These are phyloP conservation scores for Ophiobolus disseminans DNA, from an alignment of 2,329 filamentous ascomycete species.

Conservation along the genomic window DNA sequence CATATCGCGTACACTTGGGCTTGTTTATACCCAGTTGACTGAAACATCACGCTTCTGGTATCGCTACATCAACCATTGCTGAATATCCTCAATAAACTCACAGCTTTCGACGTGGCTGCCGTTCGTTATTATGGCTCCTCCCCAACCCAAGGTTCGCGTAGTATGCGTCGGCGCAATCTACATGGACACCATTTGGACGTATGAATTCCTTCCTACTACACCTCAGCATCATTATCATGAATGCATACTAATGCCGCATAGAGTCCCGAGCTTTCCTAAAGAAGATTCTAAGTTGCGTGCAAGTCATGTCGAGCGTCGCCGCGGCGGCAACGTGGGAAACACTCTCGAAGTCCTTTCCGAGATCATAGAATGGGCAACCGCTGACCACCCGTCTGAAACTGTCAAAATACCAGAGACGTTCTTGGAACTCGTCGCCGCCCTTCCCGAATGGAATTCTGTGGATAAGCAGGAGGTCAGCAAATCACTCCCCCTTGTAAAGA, in stretches of 20 bases:
- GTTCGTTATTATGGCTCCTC: no score
- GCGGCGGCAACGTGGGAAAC: slow-evolving; percentile 78
- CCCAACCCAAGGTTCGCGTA: no score
- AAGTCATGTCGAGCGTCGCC: slow-evolving; percentile 62
- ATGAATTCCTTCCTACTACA: slow-evolving; percentile 37
- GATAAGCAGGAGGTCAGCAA: slow-evolving; percentile 61
- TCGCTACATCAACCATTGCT: no score
- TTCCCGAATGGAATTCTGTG: slow-evolving; percentile 62
- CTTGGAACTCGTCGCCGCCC: slow-evolving; percentile 52
- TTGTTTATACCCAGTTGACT: no score
- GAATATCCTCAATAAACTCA: no score
- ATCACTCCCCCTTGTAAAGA: slow-evolving; percentile 61
- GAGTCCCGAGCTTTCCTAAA: slow-evolving; percentile 69
- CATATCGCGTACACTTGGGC: no score
- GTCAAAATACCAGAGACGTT: background rate
- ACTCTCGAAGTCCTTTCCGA: slow-evolving; percentile 74
- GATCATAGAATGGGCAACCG: slow-evolving; percentile 30
- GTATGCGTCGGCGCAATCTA: slow-evolving; percentile 73
- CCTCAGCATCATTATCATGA: background rate
- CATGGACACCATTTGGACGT: slow-evolving; percentile 73
- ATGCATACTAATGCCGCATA: slow-evolving; percentile 39
- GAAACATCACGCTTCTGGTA: no score
- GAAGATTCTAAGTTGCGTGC: slow-evolving; percentile 79
- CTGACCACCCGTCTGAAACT: no score
- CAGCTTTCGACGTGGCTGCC: no score